Evolutionary conservation across 345 rosid species (phyloP).

Genomic region (Ceriops zippeliana): DNA sequence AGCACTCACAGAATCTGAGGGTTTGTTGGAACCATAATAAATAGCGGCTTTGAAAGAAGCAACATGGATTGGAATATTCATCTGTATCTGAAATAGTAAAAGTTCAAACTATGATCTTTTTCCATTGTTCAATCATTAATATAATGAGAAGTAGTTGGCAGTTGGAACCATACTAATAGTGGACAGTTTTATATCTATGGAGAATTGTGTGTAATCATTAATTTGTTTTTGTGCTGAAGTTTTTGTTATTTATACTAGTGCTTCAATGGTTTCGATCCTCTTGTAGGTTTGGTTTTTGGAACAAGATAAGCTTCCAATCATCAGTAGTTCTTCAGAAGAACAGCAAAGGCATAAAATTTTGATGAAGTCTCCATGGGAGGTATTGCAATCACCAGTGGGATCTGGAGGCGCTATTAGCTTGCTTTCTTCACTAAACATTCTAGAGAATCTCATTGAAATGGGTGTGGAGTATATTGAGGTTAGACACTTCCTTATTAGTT

Average conservation of each 20-base stretch:
- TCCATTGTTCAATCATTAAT: neutral
- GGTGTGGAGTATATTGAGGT: slow-evolving; percentile 77
- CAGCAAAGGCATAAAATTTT: slow-evolving; percentile 56
- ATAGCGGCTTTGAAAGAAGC: too few relatives aligned
- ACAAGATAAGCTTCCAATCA: slow-evolving; percentile 78
- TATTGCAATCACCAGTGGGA: slow-evolving; percentile 74
- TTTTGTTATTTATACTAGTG: slow-evolving; percentile 5
- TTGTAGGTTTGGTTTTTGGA: slow-evolving; percentile 70
- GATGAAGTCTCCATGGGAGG: slow-evolving; percentile 95
- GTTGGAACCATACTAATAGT: too few relatives aligned
- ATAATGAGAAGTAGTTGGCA: neutral
- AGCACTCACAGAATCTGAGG: too few relatives aligned
- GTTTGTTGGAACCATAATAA: too few relatives aligned
- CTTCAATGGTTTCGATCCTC: slow-evolving; percentile 7
- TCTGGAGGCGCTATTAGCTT: slow-evolving; percentile 64
- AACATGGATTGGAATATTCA: too few relatives aligned
- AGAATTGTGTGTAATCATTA: neutral
- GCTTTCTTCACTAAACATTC: slow-evolving; percentile 51
- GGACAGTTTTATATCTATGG: too few relatives aligned
- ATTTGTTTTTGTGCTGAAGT: neutral
- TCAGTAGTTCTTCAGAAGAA: slow-evolving; percentile 47
- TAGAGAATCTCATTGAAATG: slow-evolving; percentile 46
- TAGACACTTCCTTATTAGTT: slow-evolving; percentile 7
- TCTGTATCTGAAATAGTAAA: too few relatives aligned
- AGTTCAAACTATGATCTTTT: too few relatives aligned